Conservation (phyloP, 2,329 filamentous ascomycete genomes). For the Lizonia empirigonia region DNA sequence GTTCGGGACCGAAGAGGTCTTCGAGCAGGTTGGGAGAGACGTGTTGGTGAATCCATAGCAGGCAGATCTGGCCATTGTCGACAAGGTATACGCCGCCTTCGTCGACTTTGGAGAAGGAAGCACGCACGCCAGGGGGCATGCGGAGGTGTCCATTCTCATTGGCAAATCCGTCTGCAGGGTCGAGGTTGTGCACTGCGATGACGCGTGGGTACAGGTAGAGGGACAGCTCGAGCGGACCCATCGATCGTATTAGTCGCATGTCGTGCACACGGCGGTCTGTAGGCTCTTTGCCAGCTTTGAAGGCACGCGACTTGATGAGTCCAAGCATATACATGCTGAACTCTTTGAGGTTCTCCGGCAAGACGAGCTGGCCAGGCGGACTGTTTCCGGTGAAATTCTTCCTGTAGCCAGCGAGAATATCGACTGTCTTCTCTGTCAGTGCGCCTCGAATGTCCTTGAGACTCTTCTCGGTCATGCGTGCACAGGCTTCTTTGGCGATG, state of each 20-base stretch:
- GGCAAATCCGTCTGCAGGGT: conserved; percentile 88
- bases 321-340: conserved; percentile 95
- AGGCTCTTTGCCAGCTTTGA: conserved; percentile 89
- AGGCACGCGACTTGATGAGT: conserved; percentile 85
- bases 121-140: conserved; percentile 79
- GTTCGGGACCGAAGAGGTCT: conserved; percentile 85
- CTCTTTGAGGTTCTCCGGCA: conserved; percentile 95
- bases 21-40: conserved; percentile 89
- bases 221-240: conserved; percentile 83
- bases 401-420: conserved; percentile 88
- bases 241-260: conserved; percentile 84
- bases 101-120: conserved; percentile 86
- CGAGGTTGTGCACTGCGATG: conserved; percentile 87
- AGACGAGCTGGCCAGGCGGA: conserved; percentile 88
- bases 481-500: conserved; percentile 90
- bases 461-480: conserved; percentile 76
- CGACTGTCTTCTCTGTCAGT: conserved; percentile 89
- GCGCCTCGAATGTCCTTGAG: conserved; percentile 85
- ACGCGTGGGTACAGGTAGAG: conserved; percentile 96
- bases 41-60: conserved; percentile 90
- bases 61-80: conserved; percentile 90
- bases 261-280: conserved; percentile 91
- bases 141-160: conserved; percentile 87
- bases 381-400: conserved; percentile 89
- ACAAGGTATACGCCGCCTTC: conserved; percentile 93